These are phyloP conservation scores for Plasmodium yoelii DNA, from an alignment of 169 alveolate species.

Conservation along the genomic window DNA sequence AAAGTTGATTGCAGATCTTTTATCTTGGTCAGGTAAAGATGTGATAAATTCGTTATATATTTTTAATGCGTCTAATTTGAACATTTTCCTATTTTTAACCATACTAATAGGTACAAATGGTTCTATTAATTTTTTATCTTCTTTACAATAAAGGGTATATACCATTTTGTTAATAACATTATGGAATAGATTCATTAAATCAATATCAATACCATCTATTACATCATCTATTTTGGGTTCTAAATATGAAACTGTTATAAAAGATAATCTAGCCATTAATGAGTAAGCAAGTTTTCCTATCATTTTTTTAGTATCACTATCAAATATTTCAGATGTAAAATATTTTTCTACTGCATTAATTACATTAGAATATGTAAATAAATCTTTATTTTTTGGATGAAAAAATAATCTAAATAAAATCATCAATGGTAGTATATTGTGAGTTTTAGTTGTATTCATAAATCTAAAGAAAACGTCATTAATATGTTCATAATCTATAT, in stretches of 20 bases:
- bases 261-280: conserved; percentile 23
- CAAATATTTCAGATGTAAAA: background rate
- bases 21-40: conserved; percentile 16
- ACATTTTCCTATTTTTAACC: background rate
- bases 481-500: no score
- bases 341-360: background rate
- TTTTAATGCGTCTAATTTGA: conserved; percentile 49
- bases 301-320: conserved; percentile 20
- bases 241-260: conserved; percentile 18
- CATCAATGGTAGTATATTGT: conserved; percentile 3
- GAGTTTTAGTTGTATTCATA: background rate
- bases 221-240: conserved; percentile 11
- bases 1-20: conserved; percentile 12
- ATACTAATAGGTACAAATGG: conserved; percentile 35
- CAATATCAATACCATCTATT: conserved; percentile 18
- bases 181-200: conserved; percentile 30
- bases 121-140: conserved; percentile 16
- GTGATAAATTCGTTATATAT: conserved; percentile 16
- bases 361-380: conserved; percentile 29
- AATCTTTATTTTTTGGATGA: conserved; percentile 10
- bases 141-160: conserved; percentile 27
- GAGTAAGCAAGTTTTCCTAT: conserved; percentile 46
- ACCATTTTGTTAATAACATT: conserved; percentile 30
- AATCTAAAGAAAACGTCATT: no score
- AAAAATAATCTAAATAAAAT: conserved; percentile 22